phyloP scores from a whole-genome alignment of 495 filamentous ascomycete genomes.

The Lasiosphaeriaceae sp. region DNA sequence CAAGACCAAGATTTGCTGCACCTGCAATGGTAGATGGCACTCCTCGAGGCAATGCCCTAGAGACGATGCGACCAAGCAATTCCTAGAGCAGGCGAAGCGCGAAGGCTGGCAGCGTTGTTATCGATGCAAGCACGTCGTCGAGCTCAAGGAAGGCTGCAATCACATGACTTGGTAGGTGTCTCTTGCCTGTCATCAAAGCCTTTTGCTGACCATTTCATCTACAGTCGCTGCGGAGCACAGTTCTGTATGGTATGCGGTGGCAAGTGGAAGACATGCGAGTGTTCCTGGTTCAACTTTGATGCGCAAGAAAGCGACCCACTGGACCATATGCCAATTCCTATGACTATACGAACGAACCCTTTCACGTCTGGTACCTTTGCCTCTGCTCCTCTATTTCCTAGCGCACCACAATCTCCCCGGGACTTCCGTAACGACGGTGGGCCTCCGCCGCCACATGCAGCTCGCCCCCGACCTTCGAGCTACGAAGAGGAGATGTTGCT shows the following conservation, averaged over 20 bases:
- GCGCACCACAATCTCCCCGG: conserved; percentile 27
- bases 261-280: conserved; percentile 79
- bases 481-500: conserved; percentile 53
- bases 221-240: conserved; percentile 71
- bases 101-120: conserved; percentile 76
- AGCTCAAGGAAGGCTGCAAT: conserved; percentile 76
- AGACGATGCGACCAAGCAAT: conserved; percentile 61
- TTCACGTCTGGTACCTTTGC: conserved; percentile 12
- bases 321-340: conserved; percentile 54
- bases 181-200: conserved; percentile 1
- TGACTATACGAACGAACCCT: conserved; percentile 22
- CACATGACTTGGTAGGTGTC: conserved; percentile 73
- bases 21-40: conserved; percentile 73
- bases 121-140: conserved; percentile 70
- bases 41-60: conserved; percentile 61
- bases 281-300: conserved; percentile 73
- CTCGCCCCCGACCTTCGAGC: conserved; percentile 35
- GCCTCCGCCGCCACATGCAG: conserved; percentile 9
- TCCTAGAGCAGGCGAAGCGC: conserved; percentile 64
- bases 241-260: conserved; percentile 79
- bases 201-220: conserved; percentile 13
- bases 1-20: conserved; percentile 66
- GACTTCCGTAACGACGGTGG: conserved; percentile 22
- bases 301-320: conserved; percentile 53
- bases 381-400: conserved; percentile 7